Evolutionary conservation across 306 rosid species (phyloP), one percentile per base, ranked within the genome.

Genomic region (Trifolium pratense): DNA sequence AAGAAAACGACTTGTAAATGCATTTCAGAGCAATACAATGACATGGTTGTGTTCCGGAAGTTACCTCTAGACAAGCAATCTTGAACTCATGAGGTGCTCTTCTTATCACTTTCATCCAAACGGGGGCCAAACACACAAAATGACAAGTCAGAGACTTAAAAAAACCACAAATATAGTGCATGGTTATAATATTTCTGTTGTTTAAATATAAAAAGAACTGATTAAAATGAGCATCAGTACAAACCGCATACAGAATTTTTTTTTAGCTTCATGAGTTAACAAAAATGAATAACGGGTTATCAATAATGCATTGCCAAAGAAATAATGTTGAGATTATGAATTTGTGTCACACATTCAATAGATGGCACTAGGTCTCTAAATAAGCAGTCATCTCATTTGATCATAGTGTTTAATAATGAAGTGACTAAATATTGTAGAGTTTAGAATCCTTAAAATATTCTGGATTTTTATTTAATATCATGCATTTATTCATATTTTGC

Each of bases 71-170:
- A 80, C 99, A 94, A 16, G 97, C 97, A 66, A 94, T 94, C 89
- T 94, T 94, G 87, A 94, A 94, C 77, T 94, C 99, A 40, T 94
- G 99, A 7, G 99, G 99, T 66, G 99, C 97, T 86, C 99, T 88
- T 89, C 99, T 83, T 79, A 94, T 90, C 34, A 94, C 99, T 94
- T 86, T 60, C 66, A 86, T 78, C 55, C 78, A 63, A 14, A 51
- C 74, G 70, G 34, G 60, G 48, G 2, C 36, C 63, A 71, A 77
- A 73, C 70, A 77, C 14, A 75, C 52, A 81, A 74, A 73, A 71
- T 11, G 73, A 32, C 74, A 69, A 75, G 68, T 76, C 81, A 84
- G 76, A 48, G 56, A 62, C 59, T 16, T 26, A 48, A 13, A 29
- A 72, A 29, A 42, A 26, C 45, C 66, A 55, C 43, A 37, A 3